A percentile compares a stretch with the other conserved stretches of the same genome.
phyloP scores from a whole-genome alignment of 2,329 filamentous ascomycete species.

The Laburnicola sp. region DNA sequence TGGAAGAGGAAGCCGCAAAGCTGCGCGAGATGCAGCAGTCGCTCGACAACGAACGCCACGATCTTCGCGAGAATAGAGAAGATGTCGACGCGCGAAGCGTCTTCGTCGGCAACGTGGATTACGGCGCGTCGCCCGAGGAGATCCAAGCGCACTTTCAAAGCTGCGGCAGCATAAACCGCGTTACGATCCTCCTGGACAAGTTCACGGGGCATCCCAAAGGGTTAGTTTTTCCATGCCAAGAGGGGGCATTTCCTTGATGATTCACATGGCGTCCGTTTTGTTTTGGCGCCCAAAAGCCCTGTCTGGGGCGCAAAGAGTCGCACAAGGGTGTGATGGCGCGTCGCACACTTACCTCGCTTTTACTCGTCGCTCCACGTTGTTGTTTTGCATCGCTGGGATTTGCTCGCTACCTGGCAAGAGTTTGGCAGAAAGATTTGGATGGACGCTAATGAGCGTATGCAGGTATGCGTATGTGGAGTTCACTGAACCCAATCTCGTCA shows the following conservation, averaged over 20 bases:
- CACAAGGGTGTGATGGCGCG: neutral
- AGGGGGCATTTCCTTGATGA: constrained; percentile 43
- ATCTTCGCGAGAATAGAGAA: constrained; percentile 88
- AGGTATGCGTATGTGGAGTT: constrained; percentile 99
- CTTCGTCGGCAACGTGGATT: constrained; percentile 98
- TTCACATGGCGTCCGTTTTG: constrained; percentile 10
- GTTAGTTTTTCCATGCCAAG: constrained; percentile 60
- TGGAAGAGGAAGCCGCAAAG: constrained; percentile 62
- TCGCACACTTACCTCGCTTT: constrained; percentile 6
- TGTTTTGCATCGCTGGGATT: constrained; percentile 21
- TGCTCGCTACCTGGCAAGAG: constrained; percentile 62
- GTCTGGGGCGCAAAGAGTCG: constrained; percentile 11
- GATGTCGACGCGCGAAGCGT: constrained; percentile 94
- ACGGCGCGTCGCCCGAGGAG: constrained; percentile 94
- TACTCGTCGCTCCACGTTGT: neutral
- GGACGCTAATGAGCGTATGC: constrained; percentile 52
- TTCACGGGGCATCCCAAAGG: constrained; percentile 99
- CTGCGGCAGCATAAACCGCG: constrained; percentile 95
- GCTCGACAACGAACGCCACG: constrained; percentile 81
- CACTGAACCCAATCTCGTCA: constrained; percentile 87
- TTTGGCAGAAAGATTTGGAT: constrained; percentile 57
- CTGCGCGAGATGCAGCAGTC: constrained; percentile 60
- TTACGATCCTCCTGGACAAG: constrained; percentile 96
- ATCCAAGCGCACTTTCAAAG: constrained; percentile 98
- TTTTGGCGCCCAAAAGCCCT: neutral